A percentile compares a stretch with the other conserved stretches of the same genome.
phyloP scores from a whole-genome alignment of 2,329 filamentous ascomycete genomes.

The Phialophora verrucosa region DNA sequence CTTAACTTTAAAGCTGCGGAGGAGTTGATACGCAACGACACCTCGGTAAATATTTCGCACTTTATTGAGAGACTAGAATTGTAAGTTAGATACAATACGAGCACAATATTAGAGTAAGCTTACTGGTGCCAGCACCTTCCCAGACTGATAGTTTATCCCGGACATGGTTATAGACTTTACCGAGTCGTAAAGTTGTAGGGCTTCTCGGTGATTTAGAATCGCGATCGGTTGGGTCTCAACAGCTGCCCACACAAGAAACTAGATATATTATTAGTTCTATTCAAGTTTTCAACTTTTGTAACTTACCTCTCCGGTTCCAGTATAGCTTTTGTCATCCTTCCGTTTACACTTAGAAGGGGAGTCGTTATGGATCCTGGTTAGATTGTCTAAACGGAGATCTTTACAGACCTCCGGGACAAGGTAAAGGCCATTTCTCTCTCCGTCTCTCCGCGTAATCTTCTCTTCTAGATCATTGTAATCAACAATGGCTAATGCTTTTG shows the following conservation, averaged over 20 bases:
- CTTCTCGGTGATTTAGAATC: conserved; percentile 9
- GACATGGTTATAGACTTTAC: not conserved
- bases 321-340: conserved; percentile 12
- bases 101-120: not conserved
- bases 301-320: conserved; percentile 27
- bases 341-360: not conserved
- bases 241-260: conserved; percentile 30
- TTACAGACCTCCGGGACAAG: conserved; percentile 29
- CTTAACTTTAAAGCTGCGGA: conserved; percentile 14
- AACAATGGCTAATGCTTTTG: conserved; percentile 18
- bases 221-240: conserved; percentile 18
- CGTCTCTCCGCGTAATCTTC: conserved; percentile 14
- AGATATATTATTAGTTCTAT: conserved; percentile 1
- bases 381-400: conserved; percentile 11
- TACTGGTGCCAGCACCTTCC: conserved; percentile 19
- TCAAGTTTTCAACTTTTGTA: not conserved
- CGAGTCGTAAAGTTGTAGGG: conserved; percentile 6
- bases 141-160: conserved; percentile 7
- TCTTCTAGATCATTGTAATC: conserved; percentile 30
- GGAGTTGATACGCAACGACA: conserved; percentile 21
- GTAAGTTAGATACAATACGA: not conserved
- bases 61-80: conserved; percentile 14
- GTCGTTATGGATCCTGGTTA: conserved; percentile 14
- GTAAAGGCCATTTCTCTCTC: conserved; percentile 13
- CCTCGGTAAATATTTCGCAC: conserved; percentile 17